phyloP scores from a whole-genome alignment of 805 yeast genomes.

The Komagataella kurtzmanii region DNA sequence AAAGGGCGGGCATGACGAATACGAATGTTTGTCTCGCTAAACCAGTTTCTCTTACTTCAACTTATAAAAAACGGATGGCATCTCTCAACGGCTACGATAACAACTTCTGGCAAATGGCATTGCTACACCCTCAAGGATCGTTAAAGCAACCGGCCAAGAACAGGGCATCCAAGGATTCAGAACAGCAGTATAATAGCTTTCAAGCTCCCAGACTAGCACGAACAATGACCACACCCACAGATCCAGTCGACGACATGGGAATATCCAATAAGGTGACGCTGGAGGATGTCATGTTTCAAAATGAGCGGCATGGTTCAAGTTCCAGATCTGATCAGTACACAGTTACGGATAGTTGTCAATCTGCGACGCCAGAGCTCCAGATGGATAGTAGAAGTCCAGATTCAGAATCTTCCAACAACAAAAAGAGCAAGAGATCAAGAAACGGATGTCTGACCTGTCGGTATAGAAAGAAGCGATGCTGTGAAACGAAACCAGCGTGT shows the following conservation, averaged over 20 bases:
- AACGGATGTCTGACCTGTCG: constrained; percentile 74
- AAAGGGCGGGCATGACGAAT: background rate
- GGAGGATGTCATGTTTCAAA: background rate
- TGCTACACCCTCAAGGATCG: background rate
- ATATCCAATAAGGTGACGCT: background rate
- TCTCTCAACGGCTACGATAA: background rate
- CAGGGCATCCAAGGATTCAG: background rate
- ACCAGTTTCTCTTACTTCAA: background rate
- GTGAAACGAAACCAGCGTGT: constrained; percentile 58
- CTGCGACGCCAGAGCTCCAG: background rate
- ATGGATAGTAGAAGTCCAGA: background rate
- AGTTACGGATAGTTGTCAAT: background rate
- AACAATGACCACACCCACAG: background rate
- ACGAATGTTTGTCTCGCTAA: background rate
- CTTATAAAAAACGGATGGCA: background rate
- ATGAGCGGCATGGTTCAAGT: background rate
- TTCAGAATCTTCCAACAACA: background rate
- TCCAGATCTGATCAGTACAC: background rate
- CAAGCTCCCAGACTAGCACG: background rate
- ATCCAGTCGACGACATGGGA: background rate
- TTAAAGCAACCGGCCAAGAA: background rate
- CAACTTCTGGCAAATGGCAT: background rate
- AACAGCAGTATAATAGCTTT: background rate
- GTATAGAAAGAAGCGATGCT: constrained; percentile 65
- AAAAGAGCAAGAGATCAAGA: constrained; percentile 38